These are phyloP conservation scores for Beta corolliflora DNA, from an alignment of 179 eudicot species.

Conservation along the genomic window DNA sequence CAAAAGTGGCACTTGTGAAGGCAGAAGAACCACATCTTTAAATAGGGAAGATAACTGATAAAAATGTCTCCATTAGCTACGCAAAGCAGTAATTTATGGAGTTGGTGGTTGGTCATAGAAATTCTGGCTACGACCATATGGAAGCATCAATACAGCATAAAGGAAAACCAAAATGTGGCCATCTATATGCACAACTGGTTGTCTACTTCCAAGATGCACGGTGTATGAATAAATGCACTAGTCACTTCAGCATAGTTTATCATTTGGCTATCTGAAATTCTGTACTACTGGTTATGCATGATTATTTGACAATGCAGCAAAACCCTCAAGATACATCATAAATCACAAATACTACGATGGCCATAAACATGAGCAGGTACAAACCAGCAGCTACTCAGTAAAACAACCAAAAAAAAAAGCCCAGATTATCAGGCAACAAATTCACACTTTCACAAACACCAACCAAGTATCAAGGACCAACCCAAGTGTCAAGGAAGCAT, in stretches of 20 bases:
- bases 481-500: not conserved
- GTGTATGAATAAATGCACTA: no score
- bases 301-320: not conserved
- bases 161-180: no score
- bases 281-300: not conserved
- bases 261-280: not conserved
- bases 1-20: no score
- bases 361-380: not conserved
- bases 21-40: no score
- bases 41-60: no score
- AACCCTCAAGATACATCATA: not conserved
- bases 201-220: no score
- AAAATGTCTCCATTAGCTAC: no score
- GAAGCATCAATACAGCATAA: no score
- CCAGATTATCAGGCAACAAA: not conserved
- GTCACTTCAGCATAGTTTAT: not conserved
- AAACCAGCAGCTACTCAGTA: not conserved
- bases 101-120: no score
- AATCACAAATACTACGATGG: not conserved
- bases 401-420: not conserved
- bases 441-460: not conserved
- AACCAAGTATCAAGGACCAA: not conserved
- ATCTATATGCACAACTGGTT: no score
- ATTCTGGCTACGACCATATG: no score
- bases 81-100: no score